phyloP scores from a whole-genome alignment of 345 rosid genomes.

The Acer campestre region DNA sequence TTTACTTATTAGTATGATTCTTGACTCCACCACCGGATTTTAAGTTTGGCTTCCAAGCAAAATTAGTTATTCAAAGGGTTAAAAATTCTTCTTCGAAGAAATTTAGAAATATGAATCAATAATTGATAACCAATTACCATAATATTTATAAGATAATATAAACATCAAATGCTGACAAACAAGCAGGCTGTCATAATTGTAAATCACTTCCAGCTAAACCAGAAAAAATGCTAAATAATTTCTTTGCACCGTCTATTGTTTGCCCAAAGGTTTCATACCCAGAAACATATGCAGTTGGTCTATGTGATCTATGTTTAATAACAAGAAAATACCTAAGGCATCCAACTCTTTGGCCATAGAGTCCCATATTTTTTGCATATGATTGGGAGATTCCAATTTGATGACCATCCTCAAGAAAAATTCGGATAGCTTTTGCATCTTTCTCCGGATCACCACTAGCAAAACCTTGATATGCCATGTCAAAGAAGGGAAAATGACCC shows the following conservation, averaged over 20 bases:
- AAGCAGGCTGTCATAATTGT: background rate
- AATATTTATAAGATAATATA: background rate
- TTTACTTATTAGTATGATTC: background rate
- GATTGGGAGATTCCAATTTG: constrained; percentile 90
- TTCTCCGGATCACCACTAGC: constrained; percentile 96
- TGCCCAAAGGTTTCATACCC: background rate
- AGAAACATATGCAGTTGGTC: background rate
- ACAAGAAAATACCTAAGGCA: constrained; percentile 73
- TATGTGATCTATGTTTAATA: background rate
- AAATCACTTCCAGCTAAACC: background rate
- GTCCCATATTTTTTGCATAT: constrained; percentile 99
- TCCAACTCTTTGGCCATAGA: constrained; percentile 97
- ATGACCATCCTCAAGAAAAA: constrained; percentile 93
- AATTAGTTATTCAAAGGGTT: background rate
- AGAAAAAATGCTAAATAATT: background rate
- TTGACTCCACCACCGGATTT: background rate
- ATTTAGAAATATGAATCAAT: background rate
- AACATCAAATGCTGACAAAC: background rate
- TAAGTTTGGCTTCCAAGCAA: background rate
- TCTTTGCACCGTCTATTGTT: background rate
- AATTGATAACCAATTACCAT: background rate
- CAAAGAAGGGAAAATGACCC: constrained; percentile 89
- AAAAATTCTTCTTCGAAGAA: background rate
- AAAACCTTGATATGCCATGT: constrained; percentile 99
- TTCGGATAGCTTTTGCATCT: constrained; percentile 94